Conservation (phyloP, 345 rosid species). For the Citrus cavaleriei region DNA sequence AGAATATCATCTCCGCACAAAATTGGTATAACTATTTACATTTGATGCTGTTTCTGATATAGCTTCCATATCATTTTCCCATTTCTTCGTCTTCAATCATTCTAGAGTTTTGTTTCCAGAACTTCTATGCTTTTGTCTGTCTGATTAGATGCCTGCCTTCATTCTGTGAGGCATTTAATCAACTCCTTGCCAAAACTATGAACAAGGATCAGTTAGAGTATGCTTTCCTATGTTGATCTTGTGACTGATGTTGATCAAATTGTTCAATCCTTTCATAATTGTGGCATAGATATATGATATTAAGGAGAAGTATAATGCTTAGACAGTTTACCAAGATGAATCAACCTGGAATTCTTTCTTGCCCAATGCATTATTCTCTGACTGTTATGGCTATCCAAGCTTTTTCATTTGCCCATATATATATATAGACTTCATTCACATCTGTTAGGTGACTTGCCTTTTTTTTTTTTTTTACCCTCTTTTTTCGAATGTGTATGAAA, state of each 20-base stretch:
- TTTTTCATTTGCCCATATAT: background rate
- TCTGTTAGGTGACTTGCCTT: background rate
- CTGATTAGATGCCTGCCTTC: background rate
- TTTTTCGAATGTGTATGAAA: background rate
- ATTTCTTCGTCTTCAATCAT: background rate
- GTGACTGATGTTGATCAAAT: background rate
- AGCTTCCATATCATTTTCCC: background rate
- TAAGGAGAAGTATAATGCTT: background rate
- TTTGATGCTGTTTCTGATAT: background rate
- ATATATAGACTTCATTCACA: background rate
- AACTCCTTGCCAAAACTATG: background rate
- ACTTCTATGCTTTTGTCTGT: background rate
- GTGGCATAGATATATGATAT: background rate
- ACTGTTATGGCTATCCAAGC: background rate
- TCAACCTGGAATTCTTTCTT: background rate
- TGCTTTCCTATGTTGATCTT: background rate
- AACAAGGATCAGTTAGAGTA: background rate
- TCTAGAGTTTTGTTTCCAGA: background rate
- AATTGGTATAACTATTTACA: background rate
- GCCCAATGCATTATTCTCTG: background rate
- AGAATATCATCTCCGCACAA: background rate
- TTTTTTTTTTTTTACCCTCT: fast-evolving
- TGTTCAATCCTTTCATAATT: background rate
- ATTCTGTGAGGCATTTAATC: background rate
- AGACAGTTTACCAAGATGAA: background rate